Conservation (phyloP, 768 basidiomycete species). For the Lepiota venenata region DNA sequence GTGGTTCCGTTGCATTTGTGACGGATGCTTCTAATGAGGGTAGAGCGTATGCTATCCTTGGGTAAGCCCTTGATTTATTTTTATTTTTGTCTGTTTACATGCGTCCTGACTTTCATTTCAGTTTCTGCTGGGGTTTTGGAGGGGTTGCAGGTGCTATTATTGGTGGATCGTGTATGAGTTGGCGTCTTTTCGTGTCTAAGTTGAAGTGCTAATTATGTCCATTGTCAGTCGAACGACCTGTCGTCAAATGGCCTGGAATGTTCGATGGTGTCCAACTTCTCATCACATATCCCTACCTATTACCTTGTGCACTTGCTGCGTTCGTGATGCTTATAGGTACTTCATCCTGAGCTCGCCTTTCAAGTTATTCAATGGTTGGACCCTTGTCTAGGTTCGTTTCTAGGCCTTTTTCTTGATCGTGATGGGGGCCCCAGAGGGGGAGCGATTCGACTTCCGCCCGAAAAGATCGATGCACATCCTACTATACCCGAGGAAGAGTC, state of each 20-base stretch:
- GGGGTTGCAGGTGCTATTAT: slow-evolving; percentile 89
- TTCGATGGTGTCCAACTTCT: slow-evolving; percentile 71
- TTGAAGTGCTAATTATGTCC: slow-evolving; percentile 14
- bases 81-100: slow-evolving; percentile 2
- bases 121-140: slow-evolving; percentile 95
- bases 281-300: slow-evolving; percentile 81
- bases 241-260: slow-evolving; percentile 77
- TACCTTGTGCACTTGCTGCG: slow-evolving; percentile 81
- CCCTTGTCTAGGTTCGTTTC: slow-evolving; percentile 61
- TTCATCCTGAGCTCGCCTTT: slow-evolving; percentile 14
- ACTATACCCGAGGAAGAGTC: slow-evolving; percentile 70
- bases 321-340: slow-evolving; percentile 69
- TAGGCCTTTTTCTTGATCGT: slow-evolving; percentile 84
- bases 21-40: slow-evolving; percentile 93
- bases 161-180: slow-evolving; percentile 71
- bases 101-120: slow-evolving; percentile 23
- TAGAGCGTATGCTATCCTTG: slow-evolving; percentile 90
- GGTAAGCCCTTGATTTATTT: slow-evolving; percentile 46
- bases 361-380: neutral
- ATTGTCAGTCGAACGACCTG: slow-evolving; percentile 72
- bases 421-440: slow-evolving; percentile 91
- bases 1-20: slow-evolving; percentile 81
- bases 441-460: slow-evolving; percentile 75
- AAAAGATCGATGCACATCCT: slow-evolving; percentile 56
- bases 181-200: neutral